Evolutionary conservation across 73 alveolate genomes (phyloP).

Genomic region (Paramecium pentaurelia): DNA sequence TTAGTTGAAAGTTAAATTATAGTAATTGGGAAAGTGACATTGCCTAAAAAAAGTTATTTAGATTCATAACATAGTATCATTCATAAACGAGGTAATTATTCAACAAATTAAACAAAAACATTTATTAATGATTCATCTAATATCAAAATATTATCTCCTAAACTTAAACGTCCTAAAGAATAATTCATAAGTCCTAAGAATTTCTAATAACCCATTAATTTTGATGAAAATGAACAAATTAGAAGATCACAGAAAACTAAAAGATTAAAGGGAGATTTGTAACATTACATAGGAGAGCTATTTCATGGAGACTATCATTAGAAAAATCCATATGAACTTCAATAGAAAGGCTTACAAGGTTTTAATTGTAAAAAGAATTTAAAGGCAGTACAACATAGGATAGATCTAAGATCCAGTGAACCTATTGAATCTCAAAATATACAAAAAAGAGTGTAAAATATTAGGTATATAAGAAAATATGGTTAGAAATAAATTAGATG

Average conservation of each 20-base stretch:
- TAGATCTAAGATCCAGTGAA: not conserved
- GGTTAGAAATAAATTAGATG: not conserved
- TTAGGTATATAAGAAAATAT: not conserved
- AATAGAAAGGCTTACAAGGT: not conserved
- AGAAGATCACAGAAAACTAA: not conserved
- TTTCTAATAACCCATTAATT: not conserved
- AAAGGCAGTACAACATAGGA: not conserved
- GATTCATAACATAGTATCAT: not conserved
- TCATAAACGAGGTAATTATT: not conserved
- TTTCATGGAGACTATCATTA: not conserved
- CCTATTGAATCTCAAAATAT: not conserved
- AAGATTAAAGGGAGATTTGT: constrained; percentile 3
- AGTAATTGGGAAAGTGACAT: not conserved
- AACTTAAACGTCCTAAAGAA: not conserved
- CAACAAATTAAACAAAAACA: not conserved
- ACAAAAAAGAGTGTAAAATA: not conserved
- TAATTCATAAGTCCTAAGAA: not conserved
- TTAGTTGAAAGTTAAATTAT: constrained; percentile 37
- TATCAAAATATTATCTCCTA: not conserved
- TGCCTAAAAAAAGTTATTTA: not conserved
- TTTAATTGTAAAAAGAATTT: not conserved
- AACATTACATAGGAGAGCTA: not conserved
- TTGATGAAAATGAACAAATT: not conserved
- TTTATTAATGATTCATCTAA: not conserved
- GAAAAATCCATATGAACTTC: not conserved